Conservation (phyloP, 2,329 filamentous ascomycete genomes). For the Aspergillus pseudoviridinutans region DNA sequence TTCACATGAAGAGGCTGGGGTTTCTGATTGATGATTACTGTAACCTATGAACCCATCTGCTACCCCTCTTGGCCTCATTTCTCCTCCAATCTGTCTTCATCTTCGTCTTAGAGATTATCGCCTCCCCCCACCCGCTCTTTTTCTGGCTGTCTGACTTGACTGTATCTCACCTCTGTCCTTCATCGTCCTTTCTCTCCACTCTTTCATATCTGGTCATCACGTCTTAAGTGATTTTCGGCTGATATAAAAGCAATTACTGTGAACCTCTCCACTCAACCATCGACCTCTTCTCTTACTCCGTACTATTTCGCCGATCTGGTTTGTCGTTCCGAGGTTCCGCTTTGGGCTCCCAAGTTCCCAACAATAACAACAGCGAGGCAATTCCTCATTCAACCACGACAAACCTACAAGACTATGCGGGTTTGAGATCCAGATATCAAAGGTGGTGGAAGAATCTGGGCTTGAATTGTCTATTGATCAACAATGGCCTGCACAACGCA, state of each 20-base stretch:
- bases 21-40: background rate
- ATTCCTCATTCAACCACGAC: background rate
- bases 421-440: conserved; percentile 2
- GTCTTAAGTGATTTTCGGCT: background rate
- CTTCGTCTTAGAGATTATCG: background rate
- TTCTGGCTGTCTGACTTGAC: background rate
- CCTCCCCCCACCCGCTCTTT: background rate
- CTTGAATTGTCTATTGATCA: background rate
- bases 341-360: conserved; percentile 4
- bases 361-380: background rate
- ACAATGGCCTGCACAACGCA: conserved; percentile 38
- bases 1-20: background rate
- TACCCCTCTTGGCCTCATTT: background rate
- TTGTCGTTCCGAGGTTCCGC: background rate
- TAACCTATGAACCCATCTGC: background rate
- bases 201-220: background rate
- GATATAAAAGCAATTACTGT: background rate
- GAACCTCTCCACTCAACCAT: background rate
- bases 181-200: conserved; percentile 4
- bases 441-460: background rate
- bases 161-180: background rate
- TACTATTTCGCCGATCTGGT: background rate
- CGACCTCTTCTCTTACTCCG: conserved; percentile 1
- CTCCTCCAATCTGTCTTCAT: background rate
- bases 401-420: conserved; percentile 8